Percentiles rank a stretch among this genome's conserved stretches.
phyloP scores from a whole-genome alignment of 495 filamentous ascomycete genomes.

The Neurospora discreta region DNA sequence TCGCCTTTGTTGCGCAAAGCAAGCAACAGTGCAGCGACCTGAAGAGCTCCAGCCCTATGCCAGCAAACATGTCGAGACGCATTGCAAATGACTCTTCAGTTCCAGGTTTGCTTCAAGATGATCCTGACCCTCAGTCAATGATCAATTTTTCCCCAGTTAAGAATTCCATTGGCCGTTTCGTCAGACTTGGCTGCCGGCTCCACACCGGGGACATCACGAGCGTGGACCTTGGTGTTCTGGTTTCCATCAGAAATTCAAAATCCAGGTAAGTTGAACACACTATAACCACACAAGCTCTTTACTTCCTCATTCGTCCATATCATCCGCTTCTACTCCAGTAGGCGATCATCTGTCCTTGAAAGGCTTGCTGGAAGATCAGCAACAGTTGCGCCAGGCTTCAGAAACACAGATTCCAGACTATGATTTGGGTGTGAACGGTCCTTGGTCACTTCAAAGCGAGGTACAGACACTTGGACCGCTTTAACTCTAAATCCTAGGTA shows the following conservation, averaged over 20 bases:
- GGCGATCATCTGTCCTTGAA: not conserved
- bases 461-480: too few relatives aligned
- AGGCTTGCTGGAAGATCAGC: not conserved
- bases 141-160: not conserved
- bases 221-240: not conserved
- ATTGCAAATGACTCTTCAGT: slow-evolving; percentile 8
- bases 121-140: not conserved
- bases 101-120: slow-evolving; percentile 20
- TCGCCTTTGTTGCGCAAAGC: not conserved
- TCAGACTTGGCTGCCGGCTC: not conserved
- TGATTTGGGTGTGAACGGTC: too few relatives aligned
- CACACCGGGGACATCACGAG: not conserved
- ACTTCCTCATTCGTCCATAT: not conserved
- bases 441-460: too few relatives aligned
- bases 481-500: too few relatives aligned
- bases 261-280: not conserved
- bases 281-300: not conserved
- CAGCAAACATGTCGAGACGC: not conserved
- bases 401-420: too few relatives aligned
- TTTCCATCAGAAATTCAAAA: not conserved
- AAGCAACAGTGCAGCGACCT: not conserved
- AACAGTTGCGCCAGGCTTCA: too few relatives aligned
- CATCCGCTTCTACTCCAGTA: not conserved
- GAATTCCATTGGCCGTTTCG: not conserved
- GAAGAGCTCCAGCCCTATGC: not conserved